phyloP scores from a whole-genome alignment of 257 asterid genomes.

The Petunia secreta region DNA sequence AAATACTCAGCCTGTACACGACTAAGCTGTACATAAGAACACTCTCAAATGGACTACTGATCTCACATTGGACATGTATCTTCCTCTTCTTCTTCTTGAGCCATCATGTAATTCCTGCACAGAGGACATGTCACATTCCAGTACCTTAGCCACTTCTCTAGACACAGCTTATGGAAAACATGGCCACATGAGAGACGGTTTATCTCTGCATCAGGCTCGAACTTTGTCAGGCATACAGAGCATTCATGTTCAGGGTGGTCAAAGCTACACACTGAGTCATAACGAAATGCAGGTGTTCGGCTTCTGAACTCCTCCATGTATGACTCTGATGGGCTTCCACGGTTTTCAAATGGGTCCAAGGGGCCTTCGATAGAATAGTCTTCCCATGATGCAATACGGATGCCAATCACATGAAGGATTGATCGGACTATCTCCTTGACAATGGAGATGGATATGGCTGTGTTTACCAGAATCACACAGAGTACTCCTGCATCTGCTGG shows the following conservation, averaged over 20 bases:
- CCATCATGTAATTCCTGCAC: constrained; percentile 73
- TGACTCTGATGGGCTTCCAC: constrained; percentile 58
- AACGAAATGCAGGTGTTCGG: constrained; percentile 61
- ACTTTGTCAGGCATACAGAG: constrained; percentile 74
- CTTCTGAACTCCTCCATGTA: constrained; percentile 80
- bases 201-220: constrained; percentile 63
- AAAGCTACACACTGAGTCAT: constrained; percentile 49
- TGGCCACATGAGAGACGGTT: constrained; percentile 81
- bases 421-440: constrained; percentile 33
- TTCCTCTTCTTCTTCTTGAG: constrained; percentile 68
- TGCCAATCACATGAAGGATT: constrained; percentile 32
- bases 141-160: constrained; percentile 81
- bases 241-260: constrained; percentile 60
- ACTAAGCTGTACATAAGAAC: constrained; percentile 46
- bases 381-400: constrained; percentile 28
- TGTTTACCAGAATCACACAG: constrained; percentile 26
- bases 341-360: constrained; percentile 37
- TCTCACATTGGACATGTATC: constrained; percentile 80
- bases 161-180: constrained; percentile 72
- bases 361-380: constrained; percentile 23
- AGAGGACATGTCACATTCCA: constrained; percentile 94
- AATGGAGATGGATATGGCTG: constrained; percentile 33
- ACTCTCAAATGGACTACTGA: constrained; percentile 22
- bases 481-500: constrained; percentile 37
- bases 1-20: constrained; percentile 33